Conservation (phyloP, 1,284 basidiomycete species). For the Lignosus rhinocerotis region DNA sequence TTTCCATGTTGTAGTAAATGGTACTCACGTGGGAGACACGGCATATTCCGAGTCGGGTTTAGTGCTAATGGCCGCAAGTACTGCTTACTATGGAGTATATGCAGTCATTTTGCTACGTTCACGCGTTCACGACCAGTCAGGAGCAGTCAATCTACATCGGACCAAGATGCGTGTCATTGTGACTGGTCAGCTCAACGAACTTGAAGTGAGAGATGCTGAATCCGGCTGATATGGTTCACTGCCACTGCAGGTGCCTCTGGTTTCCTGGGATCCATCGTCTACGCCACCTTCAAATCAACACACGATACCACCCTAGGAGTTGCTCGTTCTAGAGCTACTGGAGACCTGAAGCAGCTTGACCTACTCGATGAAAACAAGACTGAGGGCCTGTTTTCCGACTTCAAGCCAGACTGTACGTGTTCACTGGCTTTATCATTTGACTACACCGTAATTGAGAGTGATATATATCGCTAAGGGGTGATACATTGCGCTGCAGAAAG, state of each 20-base stretch:
- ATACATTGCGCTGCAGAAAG: slow-evolving; percentile 87
- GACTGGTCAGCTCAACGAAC: slow-evolving; percentile 42
- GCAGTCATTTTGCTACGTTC: too few species aligned
- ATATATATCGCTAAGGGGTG: slow-evolving; percentile 50
- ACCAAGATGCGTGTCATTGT: slow-evolving; percentile 43
- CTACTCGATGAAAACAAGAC: slow-evolving; percentile 54
- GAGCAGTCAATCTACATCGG: too few species aligned
- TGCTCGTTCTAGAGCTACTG: slow-evolving; percentile 58
- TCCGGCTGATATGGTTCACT: neutral
- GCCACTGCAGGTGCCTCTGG: slow-evolving; percentile 68
- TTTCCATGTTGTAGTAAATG: too few species aligned
- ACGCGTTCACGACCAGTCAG: too few species aligned
- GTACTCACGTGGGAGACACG: too few species aligned
- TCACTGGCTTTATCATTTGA: neutral
- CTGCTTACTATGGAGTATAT: too few species aligned
- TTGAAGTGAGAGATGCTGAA: neutral
- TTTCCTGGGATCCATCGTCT: slow-evolving; percentile 69
- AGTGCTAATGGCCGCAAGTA: too few species aligned
- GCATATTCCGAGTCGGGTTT: too few species aligned
- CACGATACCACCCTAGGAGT: slow-evolving; percentile 55
- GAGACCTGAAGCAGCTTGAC: slow-evolving; percentile 59
- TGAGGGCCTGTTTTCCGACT: slow-evolving; percentile 48
- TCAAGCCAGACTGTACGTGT: slow-evolving; percentile 65
- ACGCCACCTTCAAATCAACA: slow-evolving; percentile 53
- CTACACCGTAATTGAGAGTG: neutral